Evolutionary conservation across 768 basidiomycete genomes (phyloP).

Genomic region (Piloderma croceum): DNA sequence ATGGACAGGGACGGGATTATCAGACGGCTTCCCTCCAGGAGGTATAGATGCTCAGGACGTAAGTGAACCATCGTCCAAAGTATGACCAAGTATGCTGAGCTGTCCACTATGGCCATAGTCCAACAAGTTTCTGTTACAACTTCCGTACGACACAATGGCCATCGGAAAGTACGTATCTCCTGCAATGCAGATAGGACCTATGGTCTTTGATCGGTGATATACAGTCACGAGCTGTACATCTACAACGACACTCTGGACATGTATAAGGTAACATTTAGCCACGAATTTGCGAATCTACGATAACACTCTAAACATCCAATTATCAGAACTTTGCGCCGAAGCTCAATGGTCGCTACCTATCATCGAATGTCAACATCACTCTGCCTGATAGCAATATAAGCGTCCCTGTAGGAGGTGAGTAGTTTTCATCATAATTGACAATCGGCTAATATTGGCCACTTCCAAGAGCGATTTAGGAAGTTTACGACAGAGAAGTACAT

Average conservation of each 20-base stretch:
- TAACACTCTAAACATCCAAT: conserved; percentile 23
- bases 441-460: too few relatives aligned
- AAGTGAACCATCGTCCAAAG: conserved; percentile 14
- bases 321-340: conserved; percentile 62
- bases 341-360: conserved; percentile 68
- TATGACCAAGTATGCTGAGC: background rate
- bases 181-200: background rate
- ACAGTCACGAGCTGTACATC: conserved; percentile 77
- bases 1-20: too few relatives aligned
- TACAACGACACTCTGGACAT: conserved; percentile 65
- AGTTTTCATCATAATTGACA: too few relatives aligned
- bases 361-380: conserved; percentile 86
- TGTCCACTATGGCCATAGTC: conserved; percentile 35
- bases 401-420: conserved; percentile 39
- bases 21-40: conserved; percentile 67
- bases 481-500: conserved; percentile 71
- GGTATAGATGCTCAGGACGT: conserved; percentile 72
- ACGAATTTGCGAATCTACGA: background rate
- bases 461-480: conserved; percentile 64
- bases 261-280: conserved; percentile 29
- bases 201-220: background rate
- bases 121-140: conserved; percentile 65
- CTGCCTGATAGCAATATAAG: conserved; percentile 28
- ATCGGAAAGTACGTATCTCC: conserved; percentile 72
- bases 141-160: conserved; percentile 78